Evolutionary conservation across 768 basidiomycete species (phyloP).

Genomic region (Boletus subparvulus): DNA sequence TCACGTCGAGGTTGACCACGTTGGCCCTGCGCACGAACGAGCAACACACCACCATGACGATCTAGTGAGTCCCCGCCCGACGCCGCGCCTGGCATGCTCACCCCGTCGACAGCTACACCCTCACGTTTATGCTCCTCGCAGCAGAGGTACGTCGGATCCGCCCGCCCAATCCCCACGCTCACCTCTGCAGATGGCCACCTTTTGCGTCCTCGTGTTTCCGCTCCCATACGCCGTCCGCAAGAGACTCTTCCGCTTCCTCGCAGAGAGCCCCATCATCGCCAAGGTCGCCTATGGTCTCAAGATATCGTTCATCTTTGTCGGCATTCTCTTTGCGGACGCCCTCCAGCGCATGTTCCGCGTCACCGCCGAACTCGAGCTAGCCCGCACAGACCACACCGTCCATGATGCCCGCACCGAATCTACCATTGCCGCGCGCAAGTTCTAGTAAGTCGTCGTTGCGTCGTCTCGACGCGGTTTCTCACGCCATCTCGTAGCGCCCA

Average conservation of each 20-base stretch:
- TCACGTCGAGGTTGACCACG: constrained; percentile 25
- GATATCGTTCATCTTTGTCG: constrained; percentile 93
- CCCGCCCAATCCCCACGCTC: neutral
- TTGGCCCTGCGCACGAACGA: constrained; percentile 8
- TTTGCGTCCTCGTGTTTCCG: constrained; percentile 80
- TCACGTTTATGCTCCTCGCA: constrained; percentile 80
- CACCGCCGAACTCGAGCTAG: constrained; percentile 65
- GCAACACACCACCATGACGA: constrained; percentile 39
- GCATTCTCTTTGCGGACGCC: constrained; percentile 85
- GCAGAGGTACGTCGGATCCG: constrained; percentile 52
- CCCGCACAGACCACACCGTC: constrained; percentile 53
- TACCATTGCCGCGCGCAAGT: constrained; percentile 88
- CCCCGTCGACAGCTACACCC: constrained; percentile 55
- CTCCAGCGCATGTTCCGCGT: constrained; percentile 90
- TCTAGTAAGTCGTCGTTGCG: constrained; percentile 60
- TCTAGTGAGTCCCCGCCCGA: constrained; percentile 37
- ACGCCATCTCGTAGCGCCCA: constrained; percentile 55
- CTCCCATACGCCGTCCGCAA: constrained; percentile 77
- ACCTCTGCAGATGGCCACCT: constrained; percentile 65
- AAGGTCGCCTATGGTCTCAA: constrained; percentile 90
- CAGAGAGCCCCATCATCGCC: constrained; percentile 67
- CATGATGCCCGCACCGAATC: constrained; percentile 77
- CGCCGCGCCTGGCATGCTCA: neutral
- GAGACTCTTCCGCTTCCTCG: constrained; percentile 68
- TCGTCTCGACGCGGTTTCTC: neutral